Base-by-base conservation (phyloP, 768 basidiomycete genomes). In the Dacryopinax primogenitus region DNA sequence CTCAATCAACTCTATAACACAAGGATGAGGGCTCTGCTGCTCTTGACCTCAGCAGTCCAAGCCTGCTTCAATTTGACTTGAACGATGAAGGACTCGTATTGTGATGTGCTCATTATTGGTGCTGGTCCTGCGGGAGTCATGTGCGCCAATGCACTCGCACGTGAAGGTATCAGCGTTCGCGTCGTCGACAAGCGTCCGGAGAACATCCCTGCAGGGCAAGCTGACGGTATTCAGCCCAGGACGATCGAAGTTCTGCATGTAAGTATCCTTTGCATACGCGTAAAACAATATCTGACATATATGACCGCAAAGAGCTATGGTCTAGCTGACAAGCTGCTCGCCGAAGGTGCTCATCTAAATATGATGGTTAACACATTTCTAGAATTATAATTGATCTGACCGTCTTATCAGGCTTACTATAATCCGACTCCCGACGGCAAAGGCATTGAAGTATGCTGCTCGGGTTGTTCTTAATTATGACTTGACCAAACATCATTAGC, bases 271-370 rank as follows among this genome's bases (percentile, higher is more conserved):
- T 18, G 26, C n/a, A 13, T 6, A 12, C 26, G 30, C 51, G 51
- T n/a, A 58, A 30, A 32, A 11, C 45, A 23, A 47, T 37, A 18
- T 37, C 18, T 7, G n/a, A n/a, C 41, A 32, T 6, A 58, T 7
- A 13, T 13, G 51, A 58, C 41, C 6, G 51, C 51, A 30, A 7
- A 58, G 87, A 90, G 87, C 67, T 90, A 90, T 74, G 88, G 88
- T 4, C 79, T 90, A 4, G 86, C 82, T 0, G 84, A 88, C 16
- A 79, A 81, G 2, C 71, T 90, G 21, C 66, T 89, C 28, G 78
- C 73, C 36, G 82, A 88, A 70, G 87, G 83, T 2, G 83, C 83
- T 65, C 85, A 87, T 58, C 78, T 90, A 78, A 82, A 87, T 66
- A 80, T 82, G 75, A 83, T 82, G 63, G 88, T 88, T 72, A 66